Evolutionary conservation across 2,329 filamentous ascomycete genomes (phyloP).

Genomic region (Pseudocercospora fijiensis): DNA sequence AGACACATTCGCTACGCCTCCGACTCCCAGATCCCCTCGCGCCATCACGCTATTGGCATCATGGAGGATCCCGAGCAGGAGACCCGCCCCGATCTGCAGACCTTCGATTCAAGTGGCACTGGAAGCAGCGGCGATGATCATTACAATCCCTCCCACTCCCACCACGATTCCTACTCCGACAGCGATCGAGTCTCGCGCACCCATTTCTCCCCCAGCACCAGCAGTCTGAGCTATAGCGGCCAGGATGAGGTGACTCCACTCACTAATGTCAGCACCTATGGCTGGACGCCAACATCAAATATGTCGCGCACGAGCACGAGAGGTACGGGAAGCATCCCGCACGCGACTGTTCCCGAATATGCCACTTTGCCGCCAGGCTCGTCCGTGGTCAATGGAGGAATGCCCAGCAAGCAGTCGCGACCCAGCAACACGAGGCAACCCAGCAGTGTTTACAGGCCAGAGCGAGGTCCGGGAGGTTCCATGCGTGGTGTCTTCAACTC

Average conservation of each 20-base stretch:
- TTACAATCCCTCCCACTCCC: constrained; percentile 19
- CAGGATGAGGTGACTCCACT: constrained; percentile 33
- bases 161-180: constrained; percentile 30
- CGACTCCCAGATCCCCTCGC: constrained; percentile 22
- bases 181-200: constrained; percentile 29
- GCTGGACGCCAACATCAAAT: constrained; percentile 27
- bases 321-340: constrained; percentile 8
- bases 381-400: constrained; percentile 18
- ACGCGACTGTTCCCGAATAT: constrained; percentile 22
- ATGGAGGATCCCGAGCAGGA: constrained; percentile 37
- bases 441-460: constrained; percentile 49
- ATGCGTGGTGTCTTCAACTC: constrained; percentile 37
- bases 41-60: constrained; percentile 29
- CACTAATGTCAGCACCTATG: constrained; percentile 33
- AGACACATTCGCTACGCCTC: constrained; percentile 26
- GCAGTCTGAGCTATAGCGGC: constrained; percentile 16
- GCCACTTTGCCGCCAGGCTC: constrained; percentile 21
- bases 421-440: constrained; percentile 49
- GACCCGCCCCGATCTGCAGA: constrained; percentile 33
- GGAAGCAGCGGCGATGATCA: constrained; percentile 32
- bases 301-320: constrained; percentile 21
- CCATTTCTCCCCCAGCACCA: constrained; percentile 29
- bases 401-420: constrained; percentile 32
- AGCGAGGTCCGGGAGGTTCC: constrained; percentile 48
- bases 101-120: constrained; percentile 37